phyloP scores from a whole-genome alignment of 106 monocot genomes.

The Ottelia alismoides region DNA sequence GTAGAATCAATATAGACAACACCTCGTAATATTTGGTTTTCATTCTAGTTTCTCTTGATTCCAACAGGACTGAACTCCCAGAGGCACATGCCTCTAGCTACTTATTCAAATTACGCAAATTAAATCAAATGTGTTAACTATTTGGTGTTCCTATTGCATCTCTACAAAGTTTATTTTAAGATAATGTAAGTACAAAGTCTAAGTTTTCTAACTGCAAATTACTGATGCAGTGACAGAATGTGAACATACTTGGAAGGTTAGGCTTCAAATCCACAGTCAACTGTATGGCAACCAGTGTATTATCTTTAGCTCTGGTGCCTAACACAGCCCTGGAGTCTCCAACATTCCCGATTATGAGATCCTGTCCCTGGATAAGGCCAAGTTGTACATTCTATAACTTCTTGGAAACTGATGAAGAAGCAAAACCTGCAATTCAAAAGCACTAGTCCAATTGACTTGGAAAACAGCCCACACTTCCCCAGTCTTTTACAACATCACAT shows the following conservation, averaged over 20 bases:
- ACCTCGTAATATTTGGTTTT: not conserved
- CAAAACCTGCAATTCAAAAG: no score
- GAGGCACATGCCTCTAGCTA: no score
- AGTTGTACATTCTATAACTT: constrained; percentile 14
- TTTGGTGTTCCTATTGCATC: no score
- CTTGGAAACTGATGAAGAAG: no score
- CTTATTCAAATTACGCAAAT: no score
- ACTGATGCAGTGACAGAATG: no score
- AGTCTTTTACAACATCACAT: no score
- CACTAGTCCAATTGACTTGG: no score
- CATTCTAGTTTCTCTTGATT: no score
- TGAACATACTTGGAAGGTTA: constrained; percentile 74
- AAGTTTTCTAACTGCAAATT: no score
- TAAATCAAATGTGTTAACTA: not conserved
- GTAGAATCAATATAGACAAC: not conserved
- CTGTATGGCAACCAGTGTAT: constrained; percentile 62
- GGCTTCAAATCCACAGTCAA: constrained; percentile 90
- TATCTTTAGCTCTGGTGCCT: constrained; percentile 57
- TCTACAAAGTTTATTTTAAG: not conserved
- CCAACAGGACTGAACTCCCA: no score
- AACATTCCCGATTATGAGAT: constrained; percentile 85
- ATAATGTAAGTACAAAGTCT: not conserved
- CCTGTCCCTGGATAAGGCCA: constrained; percentile 45
- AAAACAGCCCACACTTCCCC: no score
- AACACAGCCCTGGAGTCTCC: constrained; percentile 87